These are phyloP conservation scores for Paracoccidioides brasiliensis DNA, from an alignment of 2,329 filamentous ascomycete genomes.

Conservation along the genomic window DNA sequence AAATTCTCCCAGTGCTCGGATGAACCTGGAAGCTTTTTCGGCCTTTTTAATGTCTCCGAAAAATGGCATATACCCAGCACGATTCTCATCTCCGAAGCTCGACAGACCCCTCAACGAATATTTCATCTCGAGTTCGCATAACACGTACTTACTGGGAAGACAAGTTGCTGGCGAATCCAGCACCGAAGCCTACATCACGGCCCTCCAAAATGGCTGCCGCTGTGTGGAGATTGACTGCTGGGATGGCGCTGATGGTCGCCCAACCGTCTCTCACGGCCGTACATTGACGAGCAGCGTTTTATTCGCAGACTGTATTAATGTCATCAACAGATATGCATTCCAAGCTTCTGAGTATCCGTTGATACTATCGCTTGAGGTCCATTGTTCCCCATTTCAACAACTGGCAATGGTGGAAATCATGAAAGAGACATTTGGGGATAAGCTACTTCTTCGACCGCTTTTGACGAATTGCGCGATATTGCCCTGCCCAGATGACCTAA, in stretches of 20 bases:
- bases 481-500: constrained; percentile 75
- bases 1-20: constrained; percentile 39
- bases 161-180: constrained; percentile 85
- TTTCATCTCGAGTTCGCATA: constrained; percentile 96
- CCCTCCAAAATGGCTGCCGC: constrained; percentile 76
- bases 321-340: constrained; percentile 92
- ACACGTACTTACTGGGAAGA: constrained; percentile 86
- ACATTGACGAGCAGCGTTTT: constrained; percentile 80
- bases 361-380: constrained; percentile 90
- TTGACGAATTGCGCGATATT: constrained; percentile 54
- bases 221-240: constrained; percentile 98
- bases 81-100: constrained; percentile 50
- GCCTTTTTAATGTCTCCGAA: constrained; percentile 61
- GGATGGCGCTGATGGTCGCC: constrained; percentile 80
- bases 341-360: constrained; percentile 74
- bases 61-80: constrained; percentile 54
- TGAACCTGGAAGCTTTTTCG: constrained; percentile 68
- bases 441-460: constrained; percentile 63
- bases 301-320: constrained; percentile 82
- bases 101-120: constrained; percentile 89
- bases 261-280: constrained; percentile 79
- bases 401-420: constrained; percentile 80
- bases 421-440: constrained; percentile 67
- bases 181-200: constrained; percentile 86
- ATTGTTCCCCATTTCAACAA: constrained; percentile 76